Percentiles rank a stretch among this genome's conserved stretches.
phyloP scores from a whole-genome alignment of 106 monocot genomes.

The Alisma plantagoaquatica region DNA sequence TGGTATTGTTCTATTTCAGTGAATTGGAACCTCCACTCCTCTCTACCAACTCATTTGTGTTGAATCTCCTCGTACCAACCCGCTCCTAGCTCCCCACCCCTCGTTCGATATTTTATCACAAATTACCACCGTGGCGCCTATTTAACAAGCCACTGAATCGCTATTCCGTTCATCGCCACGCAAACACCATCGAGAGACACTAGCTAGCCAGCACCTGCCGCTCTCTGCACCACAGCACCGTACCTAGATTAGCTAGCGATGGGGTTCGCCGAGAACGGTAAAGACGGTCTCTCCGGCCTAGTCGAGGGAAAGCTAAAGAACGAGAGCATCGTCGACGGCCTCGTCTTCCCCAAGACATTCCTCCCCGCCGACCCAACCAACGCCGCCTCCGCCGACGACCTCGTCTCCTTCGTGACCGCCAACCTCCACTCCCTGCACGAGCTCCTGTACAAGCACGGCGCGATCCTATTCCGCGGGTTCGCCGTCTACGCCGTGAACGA shows the following conservation, averaged over 20 bases:
- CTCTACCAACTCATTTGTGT: too few species aligned
- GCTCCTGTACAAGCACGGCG: constrained; percentile 11
- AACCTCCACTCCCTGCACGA: neutral
- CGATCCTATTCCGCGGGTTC: constrained; percentile 26
- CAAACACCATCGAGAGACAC: neutral
- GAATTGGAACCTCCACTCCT: too few species aligned
- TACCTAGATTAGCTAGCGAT: too few species aligned
- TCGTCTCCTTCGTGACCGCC: constrained; percentile 3
- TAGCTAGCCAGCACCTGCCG: neutral
- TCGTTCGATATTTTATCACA: too few species aligned
- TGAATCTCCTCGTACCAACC: too few species aligned
- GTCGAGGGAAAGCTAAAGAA: constrained; percentile 9
- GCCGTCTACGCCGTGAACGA: constrained; percentile 8
- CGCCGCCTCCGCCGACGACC: neutral
- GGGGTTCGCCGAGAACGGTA: neutral
- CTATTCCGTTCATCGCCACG: too few species aligned
- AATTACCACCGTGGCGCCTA: too few species aligned
- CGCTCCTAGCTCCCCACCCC: too few species aligned
- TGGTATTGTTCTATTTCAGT: too few species aligned
- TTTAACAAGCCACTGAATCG: too few species aligned
- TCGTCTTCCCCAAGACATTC: constrained; percentile 18
- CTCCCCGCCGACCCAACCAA: constrained; percentile 4
- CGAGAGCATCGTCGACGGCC: constrained; percentile 16
- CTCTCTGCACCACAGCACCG: too few species aligned
- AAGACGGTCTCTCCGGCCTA: constrained; percentile 7